Evolutionary conservation across 2,329 filamentous ascomycete genomes (phyloP).

Genomic region (Thielaviopsis populi): DNA sequence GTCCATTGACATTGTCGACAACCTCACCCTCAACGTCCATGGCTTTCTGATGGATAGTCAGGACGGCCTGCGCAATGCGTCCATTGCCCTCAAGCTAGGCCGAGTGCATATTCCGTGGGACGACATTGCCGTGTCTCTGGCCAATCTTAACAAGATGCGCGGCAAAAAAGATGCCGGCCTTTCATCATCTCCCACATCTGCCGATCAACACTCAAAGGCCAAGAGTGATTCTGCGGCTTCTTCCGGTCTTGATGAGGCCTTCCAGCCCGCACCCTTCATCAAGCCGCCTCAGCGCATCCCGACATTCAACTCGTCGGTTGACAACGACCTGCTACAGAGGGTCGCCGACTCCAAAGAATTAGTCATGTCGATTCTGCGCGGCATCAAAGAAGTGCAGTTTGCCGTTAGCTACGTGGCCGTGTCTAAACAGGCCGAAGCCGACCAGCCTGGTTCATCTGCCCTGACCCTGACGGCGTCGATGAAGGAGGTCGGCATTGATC

Average conservation of each 20-base stretch:
- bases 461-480: constrained; percentile 62
- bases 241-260: constrained; percentile 26
- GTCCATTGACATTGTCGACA: constrained; percentile 75
- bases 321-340: constrained; percentile 51
- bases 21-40: constrained; percentile 76
- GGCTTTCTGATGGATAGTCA: constrained; percentile 74
- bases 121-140: constrained; percentile 60
- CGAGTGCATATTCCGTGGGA: constrained; percentile 83
- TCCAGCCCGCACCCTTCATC: constrained; percentile 9
- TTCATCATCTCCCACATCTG: neutral
- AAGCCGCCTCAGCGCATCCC: constrained; percentile 11
- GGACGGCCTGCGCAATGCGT: constrained; percentile 78
- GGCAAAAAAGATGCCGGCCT: neutral
- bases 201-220: neutral
- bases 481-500: constrained; percentile 89
- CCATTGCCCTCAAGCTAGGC: constrained; percentile 79
- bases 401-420: constrained; percentile 82
- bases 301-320: constrained; percentile 14
- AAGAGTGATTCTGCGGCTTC: neutral
- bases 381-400: constrained; percentile 93
- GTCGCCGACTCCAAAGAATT: constrained; percentile 91
- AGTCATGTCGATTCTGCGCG: constrained; percentile 71
- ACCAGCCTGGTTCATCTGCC: constrained; percentile 56
- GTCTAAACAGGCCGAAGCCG: constrained; percentile 59
- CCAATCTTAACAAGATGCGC: constrained; percentile 47